Percentiles rank a stretch among this genome's conserved stretches.
Evolutionary conservation across 2,329 filamentous ascomycete species (phyloP).

Genomic region (Pseudocercospora pini-densiflorae): DNA sequence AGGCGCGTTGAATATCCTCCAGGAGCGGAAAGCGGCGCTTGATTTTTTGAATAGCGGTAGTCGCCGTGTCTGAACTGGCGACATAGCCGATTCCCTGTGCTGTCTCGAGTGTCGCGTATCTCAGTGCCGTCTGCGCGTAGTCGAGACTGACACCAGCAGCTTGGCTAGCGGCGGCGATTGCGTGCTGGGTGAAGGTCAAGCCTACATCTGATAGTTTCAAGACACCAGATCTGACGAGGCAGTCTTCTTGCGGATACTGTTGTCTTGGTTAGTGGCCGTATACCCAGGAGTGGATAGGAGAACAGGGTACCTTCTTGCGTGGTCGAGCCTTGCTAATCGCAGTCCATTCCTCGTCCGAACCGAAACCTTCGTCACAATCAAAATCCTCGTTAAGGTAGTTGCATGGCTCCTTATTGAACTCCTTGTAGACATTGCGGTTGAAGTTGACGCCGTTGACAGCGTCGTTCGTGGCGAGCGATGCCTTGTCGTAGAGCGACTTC

Average conservation of each 20-base stretch:
- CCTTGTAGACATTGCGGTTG: slow-evolving; percentile 12
- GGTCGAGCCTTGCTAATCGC: background rate
- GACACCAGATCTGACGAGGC: background rate
- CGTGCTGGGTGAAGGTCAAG: slow-evolving; percentile 8
- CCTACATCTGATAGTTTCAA: slow-evolving; percentile 1
- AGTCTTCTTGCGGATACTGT: slow-evolving; percentile 11
- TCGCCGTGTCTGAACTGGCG: slow-evolving; percentile 15
- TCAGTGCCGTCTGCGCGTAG: slow-evolving; percentile 14
- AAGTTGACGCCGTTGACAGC: slow-evolving; percentile 6
- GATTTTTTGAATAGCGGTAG: slow-evolving; percentile 12
- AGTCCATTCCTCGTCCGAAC: slow-evolving; percentile 15
- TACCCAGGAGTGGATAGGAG: background rate
- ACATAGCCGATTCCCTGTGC: slow-evolving; percentile 24
- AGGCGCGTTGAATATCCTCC: slow-evolving; percentile 24
- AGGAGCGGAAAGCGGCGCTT: slow-evolving; percentile 22
- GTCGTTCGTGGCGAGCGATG: background rate
- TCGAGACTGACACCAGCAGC: slow-evolving; percentile 21
- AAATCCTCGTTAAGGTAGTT: slow-evolving; percentile 9
- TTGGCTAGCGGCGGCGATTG: slow-evolving; percentile 10
- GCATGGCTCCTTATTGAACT: slow-evolving; percentile 9
- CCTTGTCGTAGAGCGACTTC: slow-evolving; percentile 7
- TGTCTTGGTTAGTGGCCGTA: background rate
- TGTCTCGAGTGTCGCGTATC: slow-evolving; percentile 12
- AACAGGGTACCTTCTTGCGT: background rate
- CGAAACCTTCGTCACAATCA: slow-evolving; percentile 13